Percentiles rank a stretch among this genome's conserved stretches.
These are phyloP conservation scores for Calvatia gigantea DNA, from an alignment of 768 basidiomycete species.

Conservation along the genomic window DNA sequence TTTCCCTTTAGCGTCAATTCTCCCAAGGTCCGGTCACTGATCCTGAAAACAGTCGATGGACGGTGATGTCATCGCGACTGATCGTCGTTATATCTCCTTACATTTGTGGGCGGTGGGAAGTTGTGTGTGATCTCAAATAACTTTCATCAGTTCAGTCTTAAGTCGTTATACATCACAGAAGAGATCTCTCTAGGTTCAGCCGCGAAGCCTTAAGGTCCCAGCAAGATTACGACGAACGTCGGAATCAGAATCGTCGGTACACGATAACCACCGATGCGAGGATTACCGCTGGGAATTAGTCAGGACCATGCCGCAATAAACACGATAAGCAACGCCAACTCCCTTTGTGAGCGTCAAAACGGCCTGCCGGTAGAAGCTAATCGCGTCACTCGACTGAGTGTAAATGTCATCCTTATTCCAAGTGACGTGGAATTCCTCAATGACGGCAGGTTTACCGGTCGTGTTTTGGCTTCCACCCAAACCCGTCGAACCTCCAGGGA, in stretches of 20 bases:
- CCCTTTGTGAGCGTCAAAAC: slow-evolving; percentile 19
- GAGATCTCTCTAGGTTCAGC: background rate
- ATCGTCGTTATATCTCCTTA: too few relatives aligned
- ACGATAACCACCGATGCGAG: slow-evolving; percentile 45
- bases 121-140: too few relatives aligned
- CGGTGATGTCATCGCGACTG: too few relatives aligned
- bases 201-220: slow-evolving; percentile 36
- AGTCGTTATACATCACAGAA: too few relatives aligned
- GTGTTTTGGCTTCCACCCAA: slow-evolving; percentile 48
- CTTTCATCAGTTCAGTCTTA: too few relatives aligned
- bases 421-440: slow-evolving; percentile 65
- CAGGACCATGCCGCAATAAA: too few relatives aligned
- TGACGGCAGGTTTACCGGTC: slow-evolving; percentile 55
- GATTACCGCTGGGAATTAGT: slow-evolving; percentile 22
- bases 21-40: too few relatives aligned
- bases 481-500: slow-evolving; percentile 54
- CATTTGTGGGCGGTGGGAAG: too few relatives aligned
- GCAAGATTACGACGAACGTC: slow-evolving; percentile 27
- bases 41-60: too few relatives aligned
- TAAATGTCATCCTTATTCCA: slow-evolving; percentile 44
- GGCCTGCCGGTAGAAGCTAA: slow-evolving; percentile 53
- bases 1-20: too few relatives aligned
- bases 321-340: too few relatives aligned
- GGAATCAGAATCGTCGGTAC: slow-evolving; percentile 34
- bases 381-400: slow-evolving; percentile 53